phyloP scores from a whole-genome alignment of 2,329 filamentous ascomycete species.

The Trichoderma polysporum region DNA sequence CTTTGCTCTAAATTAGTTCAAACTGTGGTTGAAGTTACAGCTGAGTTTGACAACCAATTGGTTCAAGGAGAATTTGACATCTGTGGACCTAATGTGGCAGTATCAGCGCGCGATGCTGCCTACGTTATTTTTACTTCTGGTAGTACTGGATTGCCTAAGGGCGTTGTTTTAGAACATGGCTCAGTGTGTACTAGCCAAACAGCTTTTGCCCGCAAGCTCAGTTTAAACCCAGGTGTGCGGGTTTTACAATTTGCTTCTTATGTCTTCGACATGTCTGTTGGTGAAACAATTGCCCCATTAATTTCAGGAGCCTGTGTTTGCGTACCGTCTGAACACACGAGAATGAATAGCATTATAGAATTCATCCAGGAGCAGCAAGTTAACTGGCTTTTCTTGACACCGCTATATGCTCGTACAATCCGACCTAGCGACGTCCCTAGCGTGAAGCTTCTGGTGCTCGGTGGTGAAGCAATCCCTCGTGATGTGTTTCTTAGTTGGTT shows the following conservation, averaged over 20 bases:
- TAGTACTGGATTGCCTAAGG: constrained; percentile 23
- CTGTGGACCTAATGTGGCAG: not conserved
- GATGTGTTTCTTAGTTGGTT: constrained; percentile 16
- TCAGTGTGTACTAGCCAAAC: constrained; percentile 9
- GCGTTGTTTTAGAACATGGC: constrained; percentile 25
- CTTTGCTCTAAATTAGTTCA: not conserved
- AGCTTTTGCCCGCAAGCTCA: not conserved
- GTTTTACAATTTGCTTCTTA: not conserved
- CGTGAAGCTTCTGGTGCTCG: constrained; percentile 11
- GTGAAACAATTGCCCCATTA: not conserved
- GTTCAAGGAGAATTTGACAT: accelerated
- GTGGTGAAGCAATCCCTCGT: constrained; percentile 9
- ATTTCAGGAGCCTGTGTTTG: not conserved
- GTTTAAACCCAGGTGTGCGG: not conserved
- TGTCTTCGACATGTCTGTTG: not conserved
- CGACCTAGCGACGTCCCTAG: not conserved
- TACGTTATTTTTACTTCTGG: constrained; percentile 27
- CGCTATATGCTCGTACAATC: not conserved
- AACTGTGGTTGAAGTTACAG: not conserved
- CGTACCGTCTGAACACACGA: not conserved
- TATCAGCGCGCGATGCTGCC: constrained; percentile 5
- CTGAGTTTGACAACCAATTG: not conserved
- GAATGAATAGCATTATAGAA: not conserved
- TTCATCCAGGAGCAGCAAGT: not conserved
- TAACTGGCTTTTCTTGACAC: not conserved